Evolutionary conservation across 169 alveolate genomes (phyloP).

Genomic region (Eimeria praecox): DNA sequence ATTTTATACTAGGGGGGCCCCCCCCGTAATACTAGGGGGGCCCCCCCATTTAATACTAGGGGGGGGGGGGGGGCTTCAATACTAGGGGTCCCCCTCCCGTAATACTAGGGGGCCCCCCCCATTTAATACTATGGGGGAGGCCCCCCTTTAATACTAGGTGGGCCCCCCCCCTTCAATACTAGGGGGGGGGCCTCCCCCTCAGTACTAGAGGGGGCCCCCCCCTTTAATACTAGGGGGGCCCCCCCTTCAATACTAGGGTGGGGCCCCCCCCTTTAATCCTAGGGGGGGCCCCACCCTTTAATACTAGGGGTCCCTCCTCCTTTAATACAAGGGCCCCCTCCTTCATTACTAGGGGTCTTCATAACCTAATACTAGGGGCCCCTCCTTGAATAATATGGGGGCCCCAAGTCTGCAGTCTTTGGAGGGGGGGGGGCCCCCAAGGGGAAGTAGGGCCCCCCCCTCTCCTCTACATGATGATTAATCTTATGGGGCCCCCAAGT

Average conservation of each 20-base stretch:
- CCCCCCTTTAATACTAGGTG: neutral
- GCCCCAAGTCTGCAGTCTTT: neutral
- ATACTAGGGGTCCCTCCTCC: slow-evolving; percentile 57
- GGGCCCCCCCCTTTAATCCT: slow-evolving; percentile 84
- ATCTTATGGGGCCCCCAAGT: slow-evolving; percentile 43
- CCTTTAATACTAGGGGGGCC: neutral
- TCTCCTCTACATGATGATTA: no score
- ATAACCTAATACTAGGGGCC: slow-evolving; percentile 78
- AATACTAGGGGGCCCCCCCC: slow-evolving; percentile 32
- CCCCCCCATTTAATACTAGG: slow-evolving; percentile 82
- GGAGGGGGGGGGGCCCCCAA: slow-evolving; percentile 11
- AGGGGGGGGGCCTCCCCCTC: no score
- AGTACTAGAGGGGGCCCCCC: slow-evolving; percentile 60
- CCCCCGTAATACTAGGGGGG: neutral
- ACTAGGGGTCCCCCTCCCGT: slow-evolving; percentile 45
- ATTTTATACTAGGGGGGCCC: neutral
- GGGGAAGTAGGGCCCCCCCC: no score
- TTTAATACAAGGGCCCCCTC: neutral
- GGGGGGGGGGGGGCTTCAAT: slow-evolving; percentile 73
- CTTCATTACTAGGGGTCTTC: no score
- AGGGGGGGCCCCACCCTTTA: slow-evolving; percentile 76
- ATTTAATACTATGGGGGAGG: neutral
- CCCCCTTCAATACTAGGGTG: neutral
- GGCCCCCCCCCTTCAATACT: slow-evolving; percentile 79
- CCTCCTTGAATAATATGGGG: neutral